Evolutionary conservation across 2,329 filamentous ascomycete species (phyloP), one percentile per base, ranked within the genome.

Genomic region (Celoporthe dispersa): DNA sequence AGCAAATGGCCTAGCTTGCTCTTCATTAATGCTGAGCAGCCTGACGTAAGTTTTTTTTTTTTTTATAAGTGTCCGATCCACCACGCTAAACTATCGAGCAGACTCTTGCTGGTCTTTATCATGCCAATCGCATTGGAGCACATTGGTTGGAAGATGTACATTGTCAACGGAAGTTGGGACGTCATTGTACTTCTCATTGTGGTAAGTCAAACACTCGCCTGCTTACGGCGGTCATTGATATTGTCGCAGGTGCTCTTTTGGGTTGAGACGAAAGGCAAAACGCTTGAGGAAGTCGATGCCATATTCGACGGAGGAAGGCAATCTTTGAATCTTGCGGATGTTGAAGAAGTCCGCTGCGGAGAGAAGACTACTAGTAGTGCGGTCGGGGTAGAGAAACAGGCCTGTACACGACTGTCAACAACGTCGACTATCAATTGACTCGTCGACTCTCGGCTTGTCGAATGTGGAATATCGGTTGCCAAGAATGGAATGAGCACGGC

Each of bases 81-180:
- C 35, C 35, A 9, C 2, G 35, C 9, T 37, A 5, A 37, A 37
- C 35, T 44, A 22, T 25, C 35, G 35, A 37, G 44, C 5, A 66
- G 37, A 28, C 55, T 67, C 25, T 16, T 19, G 51, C 69, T 68
- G n/a, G 66, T 65, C 51, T 68, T 55, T 70, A 78, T 81, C 37
- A 81, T 83, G 75, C 81, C 82, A 0, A 83, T 83, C 65, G 81
- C 80, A 1, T 74, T 84, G 0, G 74, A 75, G 3, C 80, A 78
- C 48, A 83, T 84, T 28, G 82, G 81, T 1, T 84, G 81, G 81
- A 82, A 80, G 71, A 81, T 81, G 77, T 85, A 83, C 70, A 83
- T 86, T 73, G 78, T 85, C 65, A 85, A 85, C 68, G 83, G 76
- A 4, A 78, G 77, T 0, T 82, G 79, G 78, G 81, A 84, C 69